These are phyloP conservation scores for Epichloe bromicola DNA, from an alignment of 2,329 filamentous ascomycete species.

Conservation along the genomic window DNA sequence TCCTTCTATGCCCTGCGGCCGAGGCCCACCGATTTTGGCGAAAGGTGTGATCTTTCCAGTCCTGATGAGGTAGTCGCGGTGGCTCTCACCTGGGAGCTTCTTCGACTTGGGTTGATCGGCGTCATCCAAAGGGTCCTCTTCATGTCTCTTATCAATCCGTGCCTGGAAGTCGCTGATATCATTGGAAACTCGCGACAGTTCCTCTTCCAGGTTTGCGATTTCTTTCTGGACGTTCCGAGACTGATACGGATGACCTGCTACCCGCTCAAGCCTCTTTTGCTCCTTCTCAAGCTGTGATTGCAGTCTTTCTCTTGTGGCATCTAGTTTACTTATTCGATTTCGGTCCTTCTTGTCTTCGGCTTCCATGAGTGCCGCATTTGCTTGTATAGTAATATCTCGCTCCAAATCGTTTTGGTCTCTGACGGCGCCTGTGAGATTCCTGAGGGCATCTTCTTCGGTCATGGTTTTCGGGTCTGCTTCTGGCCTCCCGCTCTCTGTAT, in stretches of 20 bases:
- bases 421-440: conserved; percentile 53
- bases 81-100: conserved; percentile 64
- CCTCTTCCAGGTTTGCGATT: conserved; percentile 50
- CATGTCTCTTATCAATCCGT: conserved; percentile 65
- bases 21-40: conserved; percentile 58
- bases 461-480: conserved; percentile 18
- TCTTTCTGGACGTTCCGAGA: conserved; percentile 50
- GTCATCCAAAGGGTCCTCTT: conserved; percentile 33
- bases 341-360: conserved; percentile 50
- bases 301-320: conserved; percentile 43
- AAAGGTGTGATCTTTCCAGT: conserved; percentile 98
- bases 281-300: conserved; percentile 49
- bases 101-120: conserved; percentile 35
- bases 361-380: conserved; percentile 45
- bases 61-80: conserved; percentile 80
- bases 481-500: conserved; percentile 2
- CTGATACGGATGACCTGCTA: conserved; percentile 32
- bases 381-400: conserved; percentile 61
- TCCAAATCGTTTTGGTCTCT: conserved; percentile 85
- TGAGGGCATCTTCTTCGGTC: conserved; percentile 48
- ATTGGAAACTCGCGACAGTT: conserved; percentile 50
- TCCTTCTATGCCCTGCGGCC: conserved; percentile 48
- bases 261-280: conserved; percentile 31
- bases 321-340: conserved; percentile 47
- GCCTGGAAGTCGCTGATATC: conserved; percentile 71